A percentile compares a stretch with the other conserved stretches of the same genome.
Conservation (phyloP, 495 filamentous ascomycete genomes). For the Penicillium pancosmium region DNA sequence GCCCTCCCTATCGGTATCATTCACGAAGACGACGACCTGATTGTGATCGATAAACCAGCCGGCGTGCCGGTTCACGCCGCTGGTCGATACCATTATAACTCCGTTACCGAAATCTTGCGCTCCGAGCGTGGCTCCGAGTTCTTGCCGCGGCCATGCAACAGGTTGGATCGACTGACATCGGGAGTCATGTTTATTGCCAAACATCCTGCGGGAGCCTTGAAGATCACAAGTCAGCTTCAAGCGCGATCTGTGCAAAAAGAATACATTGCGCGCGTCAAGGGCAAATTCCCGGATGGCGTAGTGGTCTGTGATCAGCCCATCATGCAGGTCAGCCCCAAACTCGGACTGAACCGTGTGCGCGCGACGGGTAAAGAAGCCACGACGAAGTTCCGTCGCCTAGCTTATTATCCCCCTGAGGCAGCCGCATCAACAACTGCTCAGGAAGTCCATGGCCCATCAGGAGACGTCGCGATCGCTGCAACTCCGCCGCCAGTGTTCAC, state of each 20-base stretch:
- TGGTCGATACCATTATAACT: constrained; percentile 93
- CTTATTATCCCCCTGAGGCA: constrained; percentile 71
- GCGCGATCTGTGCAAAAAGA: constrained; percentile 85
- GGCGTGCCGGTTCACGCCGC: constrained; percentile 94
- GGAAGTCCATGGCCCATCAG: constrained; percentile 23
- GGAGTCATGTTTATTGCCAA: constrained; percentile 99
- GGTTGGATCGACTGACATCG: constrained; percentile 90
- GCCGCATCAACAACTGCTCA: constrained; percentile 12
- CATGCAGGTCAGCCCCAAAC: constrained; percentile 89
- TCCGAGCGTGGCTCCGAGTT: constrained; percentile 70
- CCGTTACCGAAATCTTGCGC: constrained; percentile 89
- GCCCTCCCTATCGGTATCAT: constrained; percentile 77
- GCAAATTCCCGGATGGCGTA: constrained; percentile 80
- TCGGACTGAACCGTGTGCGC: constrained; percentile 89
- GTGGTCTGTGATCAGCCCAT: constrained; percentile 92
- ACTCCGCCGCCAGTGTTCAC: constrained; percentile 31
- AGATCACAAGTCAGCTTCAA: constrained; percentile 69
- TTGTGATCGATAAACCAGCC: constrained; percentile 95
- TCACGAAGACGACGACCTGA: constrained; percentile 86
- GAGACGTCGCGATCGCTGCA: constrained; percentile 39
- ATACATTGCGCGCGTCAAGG: constrained; percentile 89
- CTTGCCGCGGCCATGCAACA: constrained; percentile 83
- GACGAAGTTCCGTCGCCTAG: constrained; percentile 86
- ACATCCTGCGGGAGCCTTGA: constrained; percentile 73
- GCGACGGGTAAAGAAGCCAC: constrained; percentile 88